A percentile compares a stretch with the other conserved stretches of the same genome.
Conservation (phyloP, 1,284 basidiomycete species). For the Apiotrichum laibachii region DNA sequence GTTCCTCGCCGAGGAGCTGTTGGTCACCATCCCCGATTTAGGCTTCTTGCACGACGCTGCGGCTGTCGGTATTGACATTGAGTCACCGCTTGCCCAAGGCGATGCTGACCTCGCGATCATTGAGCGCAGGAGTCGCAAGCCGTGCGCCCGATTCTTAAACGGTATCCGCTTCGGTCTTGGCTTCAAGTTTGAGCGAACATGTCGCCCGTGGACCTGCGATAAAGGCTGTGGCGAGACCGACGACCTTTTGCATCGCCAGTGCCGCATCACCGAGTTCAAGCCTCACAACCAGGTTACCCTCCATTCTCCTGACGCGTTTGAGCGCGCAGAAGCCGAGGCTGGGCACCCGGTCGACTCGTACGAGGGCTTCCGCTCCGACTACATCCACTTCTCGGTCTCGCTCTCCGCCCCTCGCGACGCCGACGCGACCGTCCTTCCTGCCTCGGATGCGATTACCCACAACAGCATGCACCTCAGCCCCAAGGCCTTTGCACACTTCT, state of each 20-base stretch:
- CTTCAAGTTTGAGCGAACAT: constrained; percentile 78
- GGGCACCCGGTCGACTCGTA: constrained; percentile 69
- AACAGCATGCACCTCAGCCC: constrained; percentile 88
- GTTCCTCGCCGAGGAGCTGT: constrained; percentile 73
- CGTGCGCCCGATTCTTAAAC: constrained; percentile 78
- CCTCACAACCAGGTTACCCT: constrained; percentile 79
- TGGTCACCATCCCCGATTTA: constrained; percentile 75
- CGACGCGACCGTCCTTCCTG: constrained; percentile 11
- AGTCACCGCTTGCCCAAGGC: constrained; percentile 2
- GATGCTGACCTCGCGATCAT: constrained; percentile 8
- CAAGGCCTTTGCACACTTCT: constrained; percentile 84
- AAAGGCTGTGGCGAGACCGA: constrained; percentile 59
- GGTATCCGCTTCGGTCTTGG: constrained; percentile 92
- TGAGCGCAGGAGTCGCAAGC: constrained; percentile 46
- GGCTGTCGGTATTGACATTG: constrained; percentile 47
- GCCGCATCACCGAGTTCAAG: constrained; percentile 76
- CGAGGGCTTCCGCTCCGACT: constrained; percentile 86
- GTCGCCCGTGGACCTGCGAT: constrained; percentile 65
- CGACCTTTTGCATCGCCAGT: constrained; percentile 69
- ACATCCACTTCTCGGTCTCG: constrained; percentile 88
- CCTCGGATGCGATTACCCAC: constrained; percentile 40
- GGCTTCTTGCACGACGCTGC: constrained; percentile 53
- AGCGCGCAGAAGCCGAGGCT: constrained; percentile 29
- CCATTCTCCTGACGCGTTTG: constrained; percentile 55
- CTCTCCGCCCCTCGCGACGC: constrained; percentile 62